A percentile compares a stretch with the other conserved stretches of the same genome.
phyloP scores from a whole-genome alignment of 129 eudicot genomes.

The Dittrichia graveolens region DNA sequence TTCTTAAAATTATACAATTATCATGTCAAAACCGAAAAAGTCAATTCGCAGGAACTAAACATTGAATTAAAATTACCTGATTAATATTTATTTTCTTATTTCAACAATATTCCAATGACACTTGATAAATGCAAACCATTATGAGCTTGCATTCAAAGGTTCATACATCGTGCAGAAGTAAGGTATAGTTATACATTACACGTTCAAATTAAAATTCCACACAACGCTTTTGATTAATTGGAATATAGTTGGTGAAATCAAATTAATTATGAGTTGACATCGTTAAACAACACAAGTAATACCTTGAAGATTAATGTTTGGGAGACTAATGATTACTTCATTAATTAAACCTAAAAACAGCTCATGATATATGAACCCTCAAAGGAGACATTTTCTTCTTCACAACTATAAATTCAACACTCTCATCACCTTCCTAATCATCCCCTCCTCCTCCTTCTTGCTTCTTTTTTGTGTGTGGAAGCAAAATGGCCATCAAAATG shows the following conservation, averaged over 20 bases:
- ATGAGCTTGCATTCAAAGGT: background rate
- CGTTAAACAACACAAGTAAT: too few relatives aligned
- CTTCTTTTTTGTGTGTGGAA: background rate
- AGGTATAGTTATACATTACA: background rate
- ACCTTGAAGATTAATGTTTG: background rate
- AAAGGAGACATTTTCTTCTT: background rate
- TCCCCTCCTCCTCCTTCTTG: background rate
- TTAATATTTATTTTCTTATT: too few relatives aligned
- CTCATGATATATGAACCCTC: background rate
- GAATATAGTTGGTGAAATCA: background rate
- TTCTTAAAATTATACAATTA: too few relatives aligned
- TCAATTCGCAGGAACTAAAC: too few relatives aligned
- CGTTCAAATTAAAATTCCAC: background rate
- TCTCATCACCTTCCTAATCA: constrained; percentile 1
- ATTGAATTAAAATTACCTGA: too few relatives aligned
- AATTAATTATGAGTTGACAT: background rate
- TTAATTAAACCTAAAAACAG: background rate
- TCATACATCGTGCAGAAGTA: background rate
- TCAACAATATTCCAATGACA: too few relatives aligned
- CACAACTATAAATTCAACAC: constrained; percentile 22
- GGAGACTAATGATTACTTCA: background rate
- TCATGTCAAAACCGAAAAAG: too few relatives aligned
- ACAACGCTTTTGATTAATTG: background rate
- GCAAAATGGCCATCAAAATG: constrained; percentile 30
- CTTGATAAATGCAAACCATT: background rate